Evolutionary conservation across 2,329 filamentous ascomycete genomes (phyloP), one percentile per base, ranked within the genome.

Genomic region (Epicoccum nigrum): DNA sequence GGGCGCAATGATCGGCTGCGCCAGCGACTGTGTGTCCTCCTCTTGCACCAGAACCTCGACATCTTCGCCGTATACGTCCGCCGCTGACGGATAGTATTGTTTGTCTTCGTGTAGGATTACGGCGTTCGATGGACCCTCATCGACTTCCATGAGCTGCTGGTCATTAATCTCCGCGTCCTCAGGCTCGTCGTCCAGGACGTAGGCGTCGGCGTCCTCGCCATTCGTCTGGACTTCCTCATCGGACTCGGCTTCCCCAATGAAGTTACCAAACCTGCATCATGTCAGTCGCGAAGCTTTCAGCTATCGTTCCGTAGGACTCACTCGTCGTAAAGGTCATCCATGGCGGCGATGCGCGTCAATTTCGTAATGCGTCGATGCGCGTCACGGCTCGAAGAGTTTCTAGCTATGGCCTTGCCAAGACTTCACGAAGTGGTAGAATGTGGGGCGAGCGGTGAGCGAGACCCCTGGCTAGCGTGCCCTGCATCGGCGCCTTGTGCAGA

Each of bases 101-200:
- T 99, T 99, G 78, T 99, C 94, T 80, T 99, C 94, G 77, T 99
- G 94, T 37, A 99, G 83, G 51, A 99, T 84, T n/a, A 99, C 92
- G 43, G 94, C 93, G 74, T 97, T 99, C 4, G 92, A 97, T 3
- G 93, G 90, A 12, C 89, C 92, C 40, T 92, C 88, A 70, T 97
- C 93, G 34, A 97, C 78, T 67, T 97, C 90, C 93, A 99, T 97
- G 64, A 94, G 78, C 76, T 96, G 89, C 72, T 95, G 88, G 37
- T 88, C 87, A 30, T 86, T 81, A 32, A 76, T 79, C 19, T 58
- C 55, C 21, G 60, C 70, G 37, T 74, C 73, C 4, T 70, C 69
- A 45, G 83, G 69, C 39, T 84, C 84, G 15, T 84, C 85, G 58
- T 93, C 88, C 64, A 86, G 83, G 56, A 85, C 87, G 74, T 96